phyloP scores from a whole-genome alignment of 2,329 filamentous ascomycete species.

The Paecilomyces formosus region DNA sequence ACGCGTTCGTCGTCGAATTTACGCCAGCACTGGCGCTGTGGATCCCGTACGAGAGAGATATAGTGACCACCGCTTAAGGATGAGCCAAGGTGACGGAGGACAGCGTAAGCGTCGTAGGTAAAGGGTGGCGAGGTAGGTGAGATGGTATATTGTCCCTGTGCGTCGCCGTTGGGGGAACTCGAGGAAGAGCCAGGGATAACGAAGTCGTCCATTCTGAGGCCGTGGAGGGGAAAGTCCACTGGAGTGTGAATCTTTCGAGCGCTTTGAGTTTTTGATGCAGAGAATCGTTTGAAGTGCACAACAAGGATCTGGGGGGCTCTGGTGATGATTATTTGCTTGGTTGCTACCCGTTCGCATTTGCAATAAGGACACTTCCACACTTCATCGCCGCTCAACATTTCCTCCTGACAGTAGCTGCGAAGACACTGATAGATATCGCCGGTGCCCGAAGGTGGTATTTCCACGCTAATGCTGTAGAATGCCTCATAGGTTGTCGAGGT shows the following conservation, averaged over 20 bases:
- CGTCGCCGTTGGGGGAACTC: constrained; percentile 15
- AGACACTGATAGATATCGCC: constrained; percentile 62
- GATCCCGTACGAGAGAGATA: constrained; percentile 60
- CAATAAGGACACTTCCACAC: constrained; percentile 69
- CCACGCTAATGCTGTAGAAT: constrained; percentile 64
- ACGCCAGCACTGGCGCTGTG: constrained; percentile 51
- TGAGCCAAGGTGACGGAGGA: constrained; percentile 67
- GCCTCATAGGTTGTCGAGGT: constrained; percentile 62
- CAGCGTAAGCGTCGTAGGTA: constrained; percentile 77
- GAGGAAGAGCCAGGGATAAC: constrained; percentile 43
- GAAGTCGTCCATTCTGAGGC: constrained; percentile 57
- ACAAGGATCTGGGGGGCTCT: constrained; percentile 74
- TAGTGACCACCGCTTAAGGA: constrained; percentile 72
- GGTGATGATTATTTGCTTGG: constrained; percentile 65
- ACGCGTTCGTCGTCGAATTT: constrained; percentile 53
- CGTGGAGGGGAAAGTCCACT: constrained; percentile 69
- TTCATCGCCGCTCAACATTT: constrained; percentile 60
- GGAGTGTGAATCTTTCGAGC: constrained; percentile 62
- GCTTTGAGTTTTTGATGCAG: constrained; percentile 47
- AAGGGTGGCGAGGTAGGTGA: constrained; percentile 50
- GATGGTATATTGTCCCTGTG: constrained; percentile 46
- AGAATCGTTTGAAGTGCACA: constrained; percentile 67
- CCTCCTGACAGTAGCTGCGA: constrained; percentile 60
- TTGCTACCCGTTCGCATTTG: constrained; percentile 58
- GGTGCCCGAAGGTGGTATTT: constrained; percentile 56